A percentile compares a stretch with the other conserved stretches of the same genome.
Evolutionary conservation across 2,329 filamentous ascomycete genomes (phyloP).

Genomic region (Trichoderma afroharzianum): DNA sequence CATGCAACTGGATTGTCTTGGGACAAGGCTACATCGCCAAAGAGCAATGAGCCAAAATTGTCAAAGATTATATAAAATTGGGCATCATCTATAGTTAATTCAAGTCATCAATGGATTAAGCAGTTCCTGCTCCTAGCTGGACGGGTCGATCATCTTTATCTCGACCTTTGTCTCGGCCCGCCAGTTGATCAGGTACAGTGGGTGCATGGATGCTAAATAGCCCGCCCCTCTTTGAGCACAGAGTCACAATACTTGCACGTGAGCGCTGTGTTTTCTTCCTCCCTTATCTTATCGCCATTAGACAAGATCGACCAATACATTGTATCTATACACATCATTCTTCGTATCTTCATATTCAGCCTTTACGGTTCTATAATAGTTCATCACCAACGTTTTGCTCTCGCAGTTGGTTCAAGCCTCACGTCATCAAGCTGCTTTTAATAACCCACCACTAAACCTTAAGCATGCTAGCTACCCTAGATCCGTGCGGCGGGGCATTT

Average conservation of each 20-base stretch:
- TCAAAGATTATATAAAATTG: not conserved
- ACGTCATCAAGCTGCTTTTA: not conserved
- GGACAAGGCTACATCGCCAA: not conserved
- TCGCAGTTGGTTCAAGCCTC: not conserved
- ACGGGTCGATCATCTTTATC: not conserved
- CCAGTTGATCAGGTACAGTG: not conserved
- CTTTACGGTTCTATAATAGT: not conserved
- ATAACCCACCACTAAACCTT: not conserved
- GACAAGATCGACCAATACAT: not conserved
- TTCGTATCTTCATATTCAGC: not conserved
- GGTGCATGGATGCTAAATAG: not conserved
- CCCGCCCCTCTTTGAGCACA: not conserved
- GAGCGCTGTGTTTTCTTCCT: not conserved
- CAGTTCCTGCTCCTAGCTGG: not conserved
- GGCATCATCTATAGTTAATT: not conserved
- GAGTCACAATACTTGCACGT: not conserved
- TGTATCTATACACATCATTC: not conserved
- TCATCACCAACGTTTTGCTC: not conserved
- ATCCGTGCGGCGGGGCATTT: constrained; percentile 8
- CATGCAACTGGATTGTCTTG: not conserved
- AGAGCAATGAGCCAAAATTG: not conserved
- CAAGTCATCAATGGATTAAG: not conserved
- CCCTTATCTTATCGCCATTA: not conserved
- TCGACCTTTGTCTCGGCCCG: not conserved
- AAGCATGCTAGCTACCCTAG: not conserved